Evolutionary conservation across 2,329 filamentous ascomycete species (phyloP).

Genomic region (Nothophaeocryptopus gaeumannii): DNA sequence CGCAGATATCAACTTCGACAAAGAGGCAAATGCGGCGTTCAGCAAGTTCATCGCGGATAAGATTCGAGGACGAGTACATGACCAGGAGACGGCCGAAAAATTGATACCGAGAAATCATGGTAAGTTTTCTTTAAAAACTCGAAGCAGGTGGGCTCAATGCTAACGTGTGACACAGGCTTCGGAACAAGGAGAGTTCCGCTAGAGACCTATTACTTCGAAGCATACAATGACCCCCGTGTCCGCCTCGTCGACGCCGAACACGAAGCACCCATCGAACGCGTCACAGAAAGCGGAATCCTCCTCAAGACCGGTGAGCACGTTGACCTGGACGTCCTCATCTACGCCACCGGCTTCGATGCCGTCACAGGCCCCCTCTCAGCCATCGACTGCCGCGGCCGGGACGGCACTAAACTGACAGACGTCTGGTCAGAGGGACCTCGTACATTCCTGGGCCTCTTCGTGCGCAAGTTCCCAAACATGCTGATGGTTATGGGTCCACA

Average conservation of each 20-base stretch:
- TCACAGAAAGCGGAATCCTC: conserved; percentile 43
- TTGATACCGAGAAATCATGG: conserved; percentile 54
- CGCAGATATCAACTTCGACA: conserved; percentile 38
- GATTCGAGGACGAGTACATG: conserved; percentile 42
- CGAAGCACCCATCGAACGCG: conserved; percentile 41
- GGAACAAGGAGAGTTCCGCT: conserved; percentile 34
- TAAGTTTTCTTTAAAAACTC: conserved; percentile 8
- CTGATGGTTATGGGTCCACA: conserved; percentile 41
- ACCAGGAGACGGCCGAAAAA: conserved; percentile 46
- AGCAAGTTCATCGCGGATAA: conserved; percentile 48
- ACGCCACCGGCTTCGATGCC: conserved; percentile 43
- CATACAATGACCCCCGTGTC: conserved; percentile 47
- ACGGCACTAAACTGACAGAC: conserved; percentile 31
- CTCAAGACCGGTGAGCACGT: conserved; percentile 37
- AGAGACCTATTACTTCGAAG: conserved; percentile 52
- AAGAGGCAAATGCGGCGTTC: conserved; percentile 39
- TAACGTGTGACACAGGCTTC: conserved; percentile 32
- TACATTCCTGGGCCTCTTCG: conserved; percentile 37
- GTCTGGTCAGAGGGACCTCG: conserved; percentile 37
- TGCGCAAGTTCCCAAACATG: conserved; percentile 33
- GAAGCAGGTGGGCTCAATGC: conserved; percentile 46
- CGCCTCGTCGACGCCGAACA: conserved; percentile 47
- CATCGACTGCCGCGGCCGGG: conserved; percentile 30
- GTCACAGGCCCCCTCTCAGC: conserved; percentile 27
- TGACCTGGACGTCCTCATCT: conserved; percentile 39